Conservation (phyloP, 345 rosid genomes). For the Clarkia xantiana region DNA sequence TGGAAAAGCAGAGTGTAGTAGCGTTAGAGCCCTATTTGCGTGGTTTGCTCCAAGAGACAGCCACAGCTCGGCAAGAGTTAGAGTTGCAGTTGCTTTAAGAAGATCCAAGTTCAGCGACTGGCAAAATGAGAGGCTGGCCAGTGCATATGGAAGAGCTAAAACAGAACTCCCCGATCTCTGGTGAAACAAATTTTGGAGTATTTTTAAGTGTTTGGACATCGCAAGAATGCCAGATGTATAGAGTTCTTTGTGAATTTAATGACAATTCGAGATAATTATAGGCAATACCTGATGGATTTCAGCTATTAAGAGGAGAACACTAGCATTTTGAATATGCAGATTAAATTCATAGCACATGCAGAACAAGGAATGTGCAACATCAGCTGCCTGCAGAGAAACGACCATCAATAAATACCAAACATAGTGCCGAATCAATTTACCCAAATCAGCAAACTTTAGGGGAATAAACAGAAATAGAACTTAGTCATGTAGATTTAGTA, state of each 20-base stretch:
- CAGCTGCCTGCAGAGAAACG: slow-evolving; percentile 54
- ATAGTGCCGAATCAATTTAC: background rate
- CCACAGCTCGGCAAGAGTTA: slow-evolving; percentile 90
- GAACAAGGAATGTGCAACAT: slow-evolving; percentile 75
- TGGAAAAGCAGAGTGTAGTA: slow-evolving; percentile 65
- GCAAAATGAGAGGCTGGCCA: slow-evolving; percentile 90
- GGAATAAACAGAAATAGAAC: no score
- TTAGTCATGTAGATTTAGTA: background rate
- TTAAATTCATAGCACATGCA: slow-evolving; percentile 87
- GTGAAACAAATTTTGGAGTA: slow-evolving; percentile 2
- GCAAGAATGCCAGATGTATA: background rate
- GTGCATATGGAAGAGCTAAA: slow-evolving; percentile 80
- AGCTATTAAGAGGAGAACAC: slow-evolving; percentile 80
- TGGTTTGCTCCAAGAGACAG: slow-evolving; percentile 71
- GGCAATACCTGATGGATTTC: slow-evolving; percentile 85
- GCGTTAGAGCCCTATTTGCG: slow-evolving; percentile 61
- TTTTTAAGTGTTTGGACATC: background rate
- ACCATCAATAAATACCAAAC: background rate
- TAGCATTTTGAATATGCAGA: slow-evolving; percentile 78
- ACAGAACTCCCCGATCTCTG: slow-evolving; percentile 97
- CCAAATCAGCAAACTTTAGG: background rate
- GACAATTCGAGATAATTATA: background rate
- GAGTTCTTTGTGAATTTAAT: background rate
- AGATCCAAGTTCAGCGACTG: slow-evolving; percentile 94
- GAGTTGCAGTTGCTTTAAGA: slow-evolving; percentile 85